These are phyloP conservation scores for Diddensiella santjacobensis DNA, from an alignment of 805 yeast genomes.

Conservation along the genomic window DNA sequence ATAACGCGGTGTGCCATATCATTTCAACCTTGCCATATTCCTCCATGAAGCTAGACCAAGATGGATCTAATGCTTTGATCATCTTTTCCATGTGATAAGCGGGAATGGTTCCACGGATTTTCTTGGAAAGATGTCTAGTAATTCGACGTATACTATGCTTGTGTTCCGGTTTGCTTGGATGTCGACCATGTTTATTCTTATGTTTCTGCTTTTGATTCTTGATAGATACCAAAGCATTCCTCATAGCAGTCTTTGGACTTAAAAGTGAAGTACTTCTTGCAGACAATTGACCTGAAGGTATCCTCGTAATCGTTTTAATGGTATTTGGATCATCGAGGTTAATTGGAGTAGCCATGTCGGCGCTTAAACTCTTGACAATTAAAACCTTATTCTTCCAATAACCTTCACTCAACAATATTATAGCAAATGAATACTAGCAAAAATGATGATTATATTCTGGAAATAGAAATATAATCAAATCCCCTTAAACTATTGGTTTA, in stretches of 20 bases:
- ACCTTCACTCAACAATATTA: no score
- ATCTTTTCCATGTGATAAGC: conserved; percentile 8
- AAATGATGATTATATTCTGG: no score
- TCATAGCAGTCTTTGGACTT: neutral
- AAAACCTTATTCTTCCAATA: no score
- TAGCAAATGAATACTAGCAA: no score
- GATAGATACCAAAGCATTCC: neutral
- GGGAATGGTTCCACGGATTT: conserved; percentile 11
- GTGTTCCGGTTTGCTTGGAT: neutral
- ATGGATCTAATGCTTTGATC: conserved; percentile 15
- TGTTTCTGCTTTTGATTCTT: neutral
- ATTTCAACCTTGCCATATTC: conserved; percentile 10
- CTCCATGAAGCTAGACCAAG: conserved; percentile 22
- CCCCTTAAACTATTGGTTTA: no score
- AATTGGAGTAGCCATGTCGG: neutral
- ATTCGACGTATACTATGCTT: neutral
- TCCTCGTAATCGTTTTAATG: no score
- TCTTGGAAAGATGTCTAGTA: conserved; percentile 4
- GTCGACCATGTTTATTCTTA: conserved; percentile 3
- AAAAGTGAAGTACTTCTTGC: neutral
- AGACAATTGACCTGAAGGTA: neutral
- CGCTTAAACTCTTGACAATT: no score
- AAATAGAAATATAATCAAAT: no score
- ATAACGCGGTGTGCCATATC: no score
- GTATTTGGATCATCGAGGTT: no score